phyloP scores from a whole-genome alignment of 2,329 filamentous ascomycete genomes.

The Fusarium sp. region DNA sequence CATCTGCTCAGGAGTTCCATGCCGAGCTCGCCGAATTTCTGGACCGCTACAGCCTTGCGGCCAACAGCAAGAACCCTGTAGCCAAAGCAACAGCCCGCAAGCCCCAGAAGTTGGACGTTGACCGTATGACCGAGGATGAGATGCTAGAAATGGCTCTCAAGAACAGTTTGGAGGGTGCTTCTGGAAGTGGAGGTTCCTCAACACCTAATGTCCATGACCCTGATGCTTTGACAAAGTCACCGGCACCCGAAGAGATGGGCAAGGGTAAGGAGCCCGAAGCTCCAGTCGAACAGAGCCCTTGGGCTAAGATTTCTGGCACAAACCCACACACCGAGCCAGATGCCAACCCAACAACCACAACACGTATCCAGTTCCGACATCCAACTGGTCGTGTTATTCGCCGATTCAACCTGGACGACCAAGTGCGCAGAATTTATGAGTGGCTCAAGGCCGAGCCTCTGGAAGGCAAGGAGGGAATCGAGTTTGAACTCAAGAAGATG shows the following conservation, averaged over 20 bases:
- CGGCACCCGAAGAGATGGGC: constrained; percentile 62
- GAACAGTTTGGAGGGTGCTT: constrained; percentile 77
- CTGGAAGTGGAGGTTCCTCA: constrained; percentile 50
- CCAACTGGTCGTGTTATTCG: constrained; percentile 86
- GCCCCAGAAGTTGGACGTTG: constrained; percentile 77
- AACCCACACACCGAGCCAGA: constrained; percentile 83
- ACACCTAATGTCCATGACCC: constrained; percentile 77
- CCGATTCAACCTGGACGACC: constrained; percentile 81
- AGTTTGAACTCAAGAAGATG: constrained; percentile 91
- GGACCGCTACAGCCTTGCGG: constrained; percentile 92
- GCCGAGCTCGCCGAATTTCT: constrained; percentile 94
- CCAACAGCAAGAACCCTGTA: constrained; percentile 92
- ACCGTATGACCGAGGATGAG: constrained; percentile 94
- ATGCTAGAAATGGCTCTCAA: constrained; percentile 95
- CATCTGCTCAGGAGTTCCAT: constrained; percentile 81
- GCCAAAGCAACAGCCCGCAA: constrained; percentile 72
- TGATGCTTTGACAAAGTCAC: constrained; percentile 83
- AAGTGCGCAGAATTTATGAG: constrained; percentile 87
- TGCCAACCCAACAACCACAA: constrained; percentile 75
- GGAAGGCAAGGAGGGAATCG: constrained; percentile 79
- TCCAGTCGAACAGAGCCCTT: constrained; percentile 57
- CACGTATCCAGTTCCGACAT: constrained; percentile 92
- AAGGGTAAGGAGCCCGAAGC: constrained; percentile 64
- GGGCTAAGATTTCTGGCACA: constrained; percentile 76
- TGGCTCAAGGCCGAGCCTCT: constrained; percentile 93